These are phyloP conservation scores for Neotropicomus parvogracilis DNA, from an alignment of 1,284 basidiomycete genomes.

Conservation along the genomic window DNA sequence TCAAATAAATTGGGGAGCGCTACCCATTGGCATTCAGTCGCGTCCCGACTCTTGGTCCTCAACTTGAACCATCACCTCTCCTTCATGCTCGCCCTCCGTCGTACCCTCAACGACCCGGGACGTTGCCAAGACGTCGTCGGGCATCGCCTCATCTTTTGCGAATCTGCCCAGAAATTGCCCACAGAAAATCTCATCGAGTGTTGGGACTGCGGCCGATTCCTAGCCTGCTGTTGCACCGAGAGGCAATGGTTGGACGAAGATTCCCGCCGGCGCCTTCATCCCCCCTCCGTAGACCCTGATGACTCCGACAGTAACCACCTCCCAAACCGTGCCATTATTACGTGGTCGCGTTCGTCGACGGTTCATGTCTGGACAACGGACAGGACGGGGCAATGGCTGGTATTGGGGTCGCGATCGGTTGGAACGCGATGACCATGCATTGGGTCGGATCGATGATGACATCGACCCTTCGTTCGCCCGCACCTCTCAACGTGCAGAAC, in stretches of 20 bases:
- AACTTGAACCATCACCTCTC: neutral
- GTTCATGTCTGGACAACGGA: conserved; percentile 13
- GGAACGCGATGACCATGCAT: neutral
- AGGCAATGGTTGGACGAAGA: neutral
- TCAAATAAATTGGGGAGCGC: neutral
- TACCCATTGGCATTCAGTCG: neutral
- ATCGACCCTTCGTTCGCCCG: conserved; percentile 4
- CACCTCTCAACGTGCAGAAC: conserved; percentile 19
- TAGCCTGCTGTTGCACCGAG: conserved; percentile 14
- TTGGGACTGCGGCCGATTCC: conserved; percentile 10
- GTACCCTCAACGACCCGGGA: neutral
- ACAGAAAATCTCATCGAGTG: conserved; percentile 13
- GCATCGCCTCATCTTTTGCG: conserved; percentile 17
- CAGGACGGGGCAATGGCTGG: conserved; percentile 5
- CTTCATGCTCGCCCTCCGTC: conserved; percentile 11
- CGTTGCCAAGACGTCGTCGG: conserved; percentile 13
- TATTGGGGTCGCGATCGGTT: conserved; percentile 15
- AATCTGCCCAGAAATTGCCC: neutral
- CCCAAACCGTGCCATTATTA: conserved; percentile 14
- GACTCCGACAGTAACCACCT: neutral
- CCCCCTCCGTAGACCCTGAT: neutral
- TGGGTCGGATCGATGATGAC: conserved; percentile 12
- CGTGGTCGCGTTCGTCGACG: conserved; percentile 15
- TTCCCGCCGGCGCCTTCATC: neutral
- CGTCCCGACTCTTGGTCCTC: neutral